Percentiles rank a stretch among this genome's conserved stretches.
phyloP scores from a whole-genome alignment of 2,329 filamentous ascomycete species.

The Claviceps digitariae region DNA sequence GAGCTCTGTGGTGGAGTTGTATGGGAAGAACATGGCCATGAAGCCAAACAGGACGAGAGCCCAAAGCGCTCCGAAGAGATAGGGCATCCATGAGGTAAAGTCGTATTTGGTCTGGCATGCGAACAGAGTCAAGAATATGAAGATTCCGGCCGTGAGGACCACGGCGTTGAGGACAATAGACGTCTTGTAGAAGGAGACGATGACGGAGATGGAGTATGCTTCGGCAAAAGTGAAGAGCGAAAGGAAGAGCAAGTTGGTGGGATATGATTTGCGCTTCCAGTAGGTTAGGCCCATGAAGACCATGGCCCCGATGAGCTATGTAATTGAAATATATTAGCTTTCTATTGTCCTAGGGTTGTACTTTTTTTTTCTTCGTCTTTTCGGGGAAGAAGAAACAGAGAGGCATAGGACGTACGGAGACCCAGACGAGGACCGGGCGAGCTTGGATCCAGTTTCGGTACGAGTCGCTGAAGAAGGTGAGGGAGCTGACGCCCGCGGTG shows the following conservation, averaged over 20 bases:
- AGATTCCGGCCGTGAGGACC: slow-evolving; percentile 73
- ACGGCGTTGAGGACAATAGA: slow-evolving; percentile 81
- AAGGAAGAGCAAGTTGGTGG: slow-evolving; percentile 88
- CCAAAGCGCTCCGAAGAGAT: slow-evolving; percentile 85
- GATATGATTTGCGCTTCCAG: slow-evolving; percentile 94
- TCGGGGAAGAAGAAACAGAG: background rate
- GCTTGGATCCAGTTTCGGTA: slow-evolving; percentile 83
- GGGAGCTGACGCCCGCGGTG: slow-evolving; percentile 64
- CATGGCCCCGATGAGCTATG: slow-evolving; percentile 62
- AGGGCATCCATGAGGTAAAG: slow-evolving; percentile 95
- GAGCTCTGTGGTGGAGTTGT: slow-evolving; percentile 69
- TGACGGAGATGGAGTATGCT: slow-evolving; percentile 84
- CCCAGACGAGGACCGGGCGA: slow-evolving; percentile 73
- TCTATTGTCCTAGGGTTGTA: background rate
- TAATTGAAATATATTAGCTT: background rate
- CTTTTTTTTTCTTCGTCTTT: background rate
- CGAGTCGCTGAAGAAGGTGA: slow-evolving; percentile 69
- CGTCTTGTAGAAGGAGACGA: slow-evolving; percentile 80
- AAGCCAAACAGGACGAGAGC: slow-evolving; percentile 84
- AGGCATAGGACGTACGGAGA: slow-evolving; percentile 42
- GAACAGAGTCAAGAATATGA: slow-evolving; percentile 69
- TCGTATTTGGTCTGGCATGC: slow-evolving; percentile 97
- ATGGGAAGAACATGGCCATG: slow-evolving; percentile 80
- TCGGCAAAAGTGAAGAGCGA: slow-evolving; percentile 80
- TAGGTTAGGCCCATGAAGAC: slow-evolving; percentile 77